Evolutionary conservation across 495 filamentous ascomycete genomes (phyloP).

Genomic region (Glarea lozoyensis): DNA sequence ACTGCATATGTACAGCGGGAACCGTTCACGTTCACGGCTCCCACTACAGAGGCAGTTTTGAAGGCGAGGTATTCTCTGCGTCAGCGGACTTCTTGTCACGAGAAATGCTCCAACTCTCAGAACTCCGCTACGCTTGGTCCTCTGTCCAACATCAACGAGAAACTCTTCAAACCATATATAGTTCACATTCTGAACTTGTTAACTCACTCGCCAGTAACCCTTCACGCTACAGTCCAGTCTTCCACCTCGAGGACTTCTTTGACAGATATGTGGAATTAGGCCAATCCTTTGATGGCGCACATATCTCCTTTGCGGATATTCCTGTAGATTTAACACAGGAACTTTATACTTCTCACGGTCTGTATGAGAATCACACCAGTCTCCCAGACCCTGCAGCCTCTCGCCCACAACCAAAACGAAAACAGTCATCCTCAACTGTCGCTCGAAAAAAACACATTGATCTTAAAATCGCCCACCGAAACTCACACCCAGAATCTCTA

Average conservation of each 20-base stretch:
- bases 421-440: slow-evolving; percentile 10
- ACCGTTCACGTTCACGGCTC: slow-evolving; percentile 80
- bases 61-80: slow-evolving; percentile 54
- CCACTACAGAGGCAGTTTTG: slow-evolving; percentile 51
- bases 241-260: slow-evolving; percentile 80
- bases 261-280: slow-evolving; percentile 56
- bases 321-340: slow-evolving; percentile 35
- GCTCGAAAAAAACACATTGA: slow-evolving; percentile 16
- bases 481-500: slow-evolving; percentile 3
- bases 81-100: slow-evolving; percentile 64
- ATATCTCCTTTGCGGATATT: slow-evolving; percentile 33
- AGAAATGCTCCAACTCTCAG: slow-evolving; percentile 70
- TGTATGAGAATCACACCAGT: slow-evolving; percentile 31
- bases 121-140: slow-evolving; percentile 64
- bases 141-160: slow-evolving; percentile 73
- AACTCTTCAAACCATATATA: slow-evolving; percentile 63
- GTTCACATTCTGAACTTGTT: slow-evolving; percentile 63
- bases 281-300: slow-evolving; percentile 40
- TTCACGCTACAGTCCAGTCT: slow-evolving; percentile 64
- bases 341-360: slow-evolving; percentile 33
- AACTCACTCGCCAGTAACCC: slow-evolving; percentile 56
- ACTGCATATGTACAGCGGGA: slow-evolving; percentile 73
- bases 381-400: slow-evolving; percentile 5
- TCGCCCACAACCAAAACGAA: slow-evolving; percentile 8
- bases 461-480: slow-evolving; percentile 12